Base-by-base conservation (phyloP, 495 filamentous ascomycete genomes). In the Endocarpon pusillum region DNA sequence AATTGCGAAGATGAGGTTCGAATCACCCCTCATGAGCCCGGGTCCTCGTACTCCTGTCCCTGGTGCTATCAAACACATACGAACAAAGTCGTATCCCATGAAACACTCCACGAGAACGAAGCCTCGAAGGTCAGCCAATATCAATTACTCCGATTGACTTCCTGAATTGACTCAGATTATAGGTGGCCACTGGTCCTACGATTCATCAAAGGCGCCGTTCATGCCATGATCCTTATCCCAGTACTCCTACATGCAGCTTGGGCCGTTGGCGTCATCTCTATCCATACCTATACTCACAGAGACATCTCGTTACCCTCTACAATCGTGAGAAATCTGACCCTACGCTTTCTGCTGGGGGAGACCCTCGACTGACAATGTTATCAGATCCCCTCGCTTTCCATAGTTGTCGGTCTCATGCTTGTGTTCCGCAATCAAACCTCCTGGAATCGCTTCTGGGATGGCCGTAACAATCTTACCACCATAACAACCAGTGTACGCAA, bases 371-470 rank as follows among this genome's bases (percentile, higher is more conserved):
- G 24, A 12, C 3, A 5, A 36, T 38, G 19, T 19, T 3, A 22
- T 18, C 34, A 73, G 67, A 74, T 84, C 35, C 78, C 78, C 11
- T 75, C 69, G n/a, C 53, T 84, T 1, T 80, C 75, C 15, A 84
- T 84, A 39, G 78, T 84, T 33, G 78, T 83, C 17, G 78, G 78
- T 47, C 47, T 84, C 12, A 81, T 84, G 73, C 75, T 84, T 21
- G 78, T 84, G 27, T 82, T 82, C 60, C 70, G 78, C 10, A 81
- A 84, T 41, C 60, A 66, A 42, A 77, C 74, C 22, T 71, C 64
- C 36, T 81, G 79, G 53, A 77, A 78, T 38, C 61, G 75, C 3
- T 81, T 78, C 54, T 81, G 75, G 75, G 69, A 73, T 20, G 75
- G 75, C 12, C 66, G 72, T 21, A 72, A 70, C 33, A 56, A 65